phyloP scores from a whole-genome alignment of 352 stramenopile genomes.

The Sclerospora graminicola region DNA sequence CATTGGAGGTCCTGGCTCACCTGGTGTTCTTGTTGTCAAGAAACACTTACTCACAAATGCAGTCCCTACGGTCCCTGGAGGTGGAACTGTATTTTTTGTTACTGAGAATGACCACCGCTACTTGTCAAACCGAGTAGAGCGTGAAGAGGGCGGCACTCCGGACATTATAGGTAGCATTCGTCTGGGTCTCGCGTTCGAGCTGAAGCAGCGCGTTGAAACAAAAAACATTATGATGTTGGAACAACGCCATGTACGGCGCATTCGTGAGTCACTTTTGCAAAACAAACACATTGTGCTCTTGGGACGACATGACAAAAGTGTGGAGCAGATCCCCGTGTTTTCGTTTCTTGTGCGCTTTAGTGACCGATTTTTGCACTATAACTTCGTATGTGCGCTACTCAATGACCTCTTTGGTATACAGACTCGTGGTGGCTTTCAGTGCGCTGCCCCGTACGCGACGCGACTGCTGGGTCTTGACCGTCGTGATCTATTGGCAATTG shows the following conservation, averaged over 20 bases:
- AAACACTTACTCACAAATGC: conserved; percentile 73
- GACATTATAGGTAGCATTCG: too few species aligned
- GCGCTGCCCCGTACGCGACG: conserved; percentile 93
- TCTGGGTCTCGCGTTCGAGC: too few species aligned
- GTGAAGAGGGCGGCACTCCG: too few species aligned
- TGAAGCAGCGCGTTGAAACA: too few species aligned
- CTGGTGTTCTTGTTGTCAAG: conserved; percentile 94
- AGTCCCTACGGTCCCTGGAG: conserved; percentile 43
- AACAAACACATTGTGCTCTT: too few species aligned
- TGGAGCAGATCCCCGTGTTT: too few species aligned
- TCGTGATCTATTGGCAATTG: conserved; percentile 52
- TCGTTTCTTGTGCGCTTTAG: too few species aligned
- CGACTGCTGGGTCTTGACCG: conserved; percentile 86
- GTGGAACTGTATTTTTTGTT: conserved; percentile 51
- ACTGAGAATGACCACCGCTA: conserved; percentile 56
- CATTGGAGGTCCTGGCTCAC: too few species aligned
- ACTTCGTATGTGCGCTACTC: conserved; percentile 95
- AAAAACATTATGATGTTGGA: too few species aligned
- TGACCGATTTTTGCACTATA: conserved; percentile 94
- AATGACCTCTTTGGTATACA: conserved; percentile 98
- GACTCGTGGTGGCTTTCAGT: conserved; percentile 53
- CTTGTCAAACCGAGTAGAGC: too few species aligned
- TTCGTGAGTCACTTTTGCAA: conserved; percentile 35
- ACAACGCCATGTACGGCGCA: conserved; percentile 31
- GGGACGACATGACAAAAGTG: too few species aligned